Evolutionary conservation across 345 rosid genomes (phyloP), one percentile per base, ranked within the genome.

Genomic region (Kernera saxatilis): DNA sequence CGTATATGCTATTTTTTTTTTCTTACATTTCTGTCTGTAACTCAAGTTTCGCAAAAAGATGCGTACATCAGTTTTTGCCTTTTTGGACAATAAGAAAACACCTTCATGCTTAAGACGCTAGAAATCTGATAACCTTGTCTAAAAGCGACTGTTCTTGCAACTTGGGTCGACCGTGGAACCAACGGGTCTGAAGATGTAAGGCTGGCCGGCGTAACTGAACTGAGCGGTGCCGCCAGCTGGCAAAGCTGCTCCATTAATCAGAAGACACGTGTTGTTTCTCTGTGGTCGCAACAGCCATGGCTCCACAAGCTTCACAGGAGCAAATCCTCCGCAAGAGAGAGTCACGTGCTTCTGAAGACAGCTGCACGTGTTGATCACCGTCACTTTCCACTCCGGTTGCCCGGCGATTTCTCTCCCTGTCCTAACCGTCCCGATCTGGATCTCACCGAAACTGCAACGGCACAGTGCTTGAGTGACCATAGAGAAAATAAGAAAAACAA

Each of bases 181-280:
- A n/a, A n/a, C n/a, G n/a, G n/a, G n/a, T n/a, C n/a, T n/a, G n/a
- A 74, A 74, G 39, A 74, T 40, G 69, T 74, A 74, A 60, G 56
- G 73, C 25, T 59, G 6, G 5, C 78, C 78, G 18, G 11, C 64
- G 36, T 74, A 68, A 41, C 21, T 21, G 69, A 60, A 74, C 8
- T 32, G 3, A 60, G 48, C 33, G n/a, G 54, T 39, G 2, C 8
- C 32, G 5, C 56, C 69, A 56, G 56, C 69, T 27, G 40, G 41
- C 11, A 74, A 22, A 67, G 21, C 63, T 5, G 19, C 14, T 49
- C 78, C 73, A 1, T 51, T 51, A 27, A 59, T 51, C 15, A 74
- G 56, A 67, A 67, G 69, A 60, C 78, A 74, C 37, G 46, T 50
- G 48, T 67, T 50, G 48, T 67, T 60, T 32, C 73, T 63, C 18